These are phyloP conservation scores for Pseudoscleropodium purum DNA, from an alignment of 225 moss, liverwort and hornwort species.

Conservation along the genomic window DNA sequence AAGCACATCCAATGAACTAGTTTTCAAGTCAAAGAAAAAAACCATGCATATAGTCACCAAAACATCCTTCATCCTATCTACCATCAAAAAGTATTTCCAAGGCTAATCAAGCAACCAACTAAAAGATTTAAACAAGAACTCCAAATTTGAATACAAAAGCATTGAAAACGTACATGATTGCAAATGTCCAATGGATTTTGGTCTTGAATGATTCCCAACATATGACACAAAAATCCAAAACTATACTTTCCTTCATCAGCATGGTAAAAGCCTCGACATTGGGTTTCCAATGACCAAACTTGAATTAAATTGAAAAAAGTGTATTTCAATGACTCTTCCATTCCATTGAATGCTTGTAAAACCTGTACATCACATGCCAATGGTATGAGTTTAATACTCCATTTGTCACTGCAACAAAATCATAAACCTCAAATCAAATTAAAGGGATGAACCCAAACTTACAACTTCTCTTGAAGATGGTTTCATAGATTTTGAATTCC, in stretches of 20 bases:
- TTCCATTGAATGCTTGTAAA: rapidly evolving
- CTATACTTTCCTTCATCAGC: too few relatives aligned
- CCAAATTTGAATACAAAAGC: too few relatives aligned
- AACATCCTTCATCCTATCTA: rapidly evolving
- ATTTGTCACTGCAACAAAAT: rapidly evolving
- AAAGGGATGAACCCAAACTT: neutral
- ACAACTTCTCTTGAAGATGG: neutral
- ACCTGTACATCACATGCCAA: neutral
- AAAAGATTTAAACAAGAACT: neutral
- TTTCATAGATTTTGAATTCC: rapidly evolving
- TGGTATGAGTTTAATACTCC: neutral
- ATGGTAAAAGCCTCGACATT: too few relatives aligned
- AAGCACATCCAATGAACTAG: rapidly evolving
- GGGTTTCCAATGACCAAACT: neutral
- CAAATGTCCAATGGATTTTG: neutral
- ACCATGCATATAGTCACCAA: rapidly evolving
- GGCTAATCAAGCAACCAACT: rapidly evolving
- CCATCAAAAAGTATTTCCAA: neutral
- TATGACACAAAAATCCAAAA: neutral
- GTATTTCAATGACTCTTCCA: neutral
- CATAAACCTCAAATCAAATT: too few relatives aligned
- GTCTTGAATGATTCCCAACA: neutral
- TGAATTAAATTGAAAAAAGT: neutral
- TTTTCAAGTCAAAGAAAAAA: neutral
- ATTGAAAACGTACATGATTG: neutral